A percentile compares a stretch with the other conserved stretches of the same genome.
These are phyloP conservation scores for Solanum virginianum DNA, from an alignment of 257 asterid species.

Conservation along the genomic window DNA sequence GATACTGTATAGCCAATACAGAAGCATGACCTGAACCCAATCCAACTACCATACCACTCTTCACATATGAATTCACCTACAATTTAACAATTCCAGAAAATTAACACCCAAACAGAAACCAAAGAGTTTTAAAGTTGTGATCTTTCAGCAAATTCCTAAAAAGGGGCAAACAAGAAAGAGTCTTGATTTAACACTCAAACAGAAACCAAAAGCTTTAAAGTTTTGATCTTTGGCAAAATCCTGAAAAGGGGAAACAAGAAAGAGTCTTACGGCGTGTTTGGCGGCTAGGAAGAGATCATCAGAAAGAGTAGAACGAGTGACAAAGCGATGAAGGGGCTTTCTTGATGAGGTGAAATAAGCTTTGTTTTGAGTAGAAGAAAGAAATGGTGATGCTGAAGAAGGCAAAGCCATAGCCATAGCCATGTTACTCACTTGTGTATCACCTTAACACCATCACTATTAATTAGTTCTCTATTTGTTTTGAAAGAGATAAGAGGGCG, in stretches of 20 bases:
- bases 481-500: not conserved
- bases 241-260: not conserved
- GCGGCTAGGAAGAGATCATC: slow-evolving; percentile 39
- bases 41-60: slow-evolving; percentile 68
- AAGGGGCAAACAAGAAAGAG: not conserved
- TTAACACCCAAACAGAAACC: not conserved
- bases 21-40: slow-evolving; percentile 72
- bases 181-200: not conserved
- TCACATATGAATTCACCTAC: slow-evolving; percentile 64
- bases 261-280: slow-evolving; percentile 35
- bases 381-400: not conserved
- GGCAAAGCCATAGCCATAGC: not conserved
- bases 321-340: slow-evolving; percentile 9
- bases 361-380: not conserved
- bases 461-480: not conserved
- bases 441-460: not conserved
- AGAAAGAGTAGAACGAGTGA: slow-evolving; percentile 26
- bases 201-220: not conserved
- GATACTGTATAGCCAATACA: slow-evolving; percentile 47
- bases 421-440: not conserved
- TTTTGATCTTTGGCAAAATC: not conserved
- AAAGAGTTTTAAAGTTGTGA: not conserved
- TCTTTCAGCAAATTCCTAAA: not conserved
- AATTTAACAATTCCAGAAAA: slow-evolving; percentile 4
- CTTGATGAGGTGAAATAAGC: not conserved